Evolutionary conservation across 768 basidiomycete species (phyloP), one percentile per base, ranked within the genome.

Genomic region (Podaxis rugospora): DNA sequence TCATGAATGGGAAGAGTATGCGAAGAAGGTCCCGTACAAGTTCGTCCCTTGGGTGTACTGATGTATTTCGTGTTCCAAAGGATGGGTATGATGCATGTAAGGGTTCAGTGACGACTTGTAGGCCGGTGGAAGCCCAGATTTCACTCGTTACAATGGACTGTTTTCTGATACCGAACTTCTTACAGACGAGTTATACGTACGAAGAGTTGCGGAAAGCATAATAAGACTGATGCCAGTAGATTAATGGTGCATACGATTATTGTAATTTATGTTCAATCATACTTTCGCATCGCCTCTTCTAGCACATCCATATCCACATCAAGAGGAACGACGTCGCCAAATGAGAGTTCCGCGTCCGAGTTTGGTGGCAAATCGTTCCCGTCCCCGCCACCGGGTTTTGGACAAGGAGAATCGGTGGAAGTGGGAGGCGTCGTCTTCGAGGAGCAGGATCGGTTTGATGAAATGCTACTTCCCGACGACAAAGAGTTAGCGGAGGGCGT

Each of bases 1-100:
- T 2, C 62, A 66, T 18, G 68, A 74, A 50, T 71, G 74, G 71
- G 73, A 75, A 39, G 66, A 65, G 9, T 82, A 76, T 69, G 72
- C 74, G 0, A 57, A 23, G 54, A 67, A 62, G 36, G 80, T 80
- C 9, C 75, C 69, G 10, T 77, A 70, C 56, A 76, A 63, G 59
- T 69, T 82, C 36, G 62, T 80, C 59, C 80, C 80, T 1, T 71
- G 75, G 21, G 50, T 80, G 28, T 65, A 68, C 55, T 69, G 56
- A 66, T 28, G 10, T 35, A 9, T 32, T 39, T 23, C 35, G n/a
- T 49, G 0, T 36, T 18, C 18, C 18, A 6, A 21, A 0, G 18
- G n/a, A n/a, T 18, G 18, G 42, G 18, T 14, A 14, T 40, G 16
- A n/a, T 18, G 16, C 18, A 7, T n/a, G 42, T 44, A 25, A 2